phyloP scores from a whole-genome alignment of 768 basidiomycete species.

The Scleroderma bovista region DNA sequence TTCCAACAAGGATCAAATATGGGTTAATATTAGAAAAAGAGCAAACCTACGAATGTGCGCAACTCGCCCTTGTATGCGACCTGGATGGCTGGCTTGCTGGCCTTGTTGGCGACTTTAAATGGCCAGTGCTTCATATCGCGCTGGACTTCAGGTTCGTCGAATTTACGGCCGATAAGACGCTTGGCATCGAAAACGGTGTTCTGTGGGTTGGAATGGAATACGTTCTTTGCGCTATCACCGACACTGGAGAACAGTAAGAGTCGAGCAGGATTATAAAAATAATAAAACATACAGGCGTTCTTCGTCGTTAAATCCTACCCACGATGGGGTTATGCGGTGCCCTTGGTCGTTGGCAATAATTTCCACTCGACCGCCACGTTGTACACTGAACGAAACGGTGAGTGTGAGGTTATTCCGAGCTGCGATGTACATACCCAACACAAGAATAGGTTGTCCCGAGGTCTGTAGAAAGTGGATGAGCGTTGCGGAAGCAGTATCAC shows the following conservation, averaged over 20 bases:
- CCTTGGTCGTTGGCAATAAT: slow-evolving; percentile 89
- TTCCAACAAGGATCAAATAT: slow-evolving; percentile 22
- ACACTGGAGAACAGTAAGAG: slow-evolving; percentile 36
- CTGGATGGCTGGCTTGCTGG: slow-evolving; percentile 73
- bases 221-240: slow-evolving; percentile 96
- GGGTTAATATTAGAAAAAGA: not conserved
- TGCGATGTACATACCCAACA: slow-evolving; percentile 64
- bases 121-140: slow-evolving; percentile 91
- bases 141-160: slow-evolving; percentile 74
- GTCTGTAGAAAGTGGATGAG: slow-evolving; percentile 42
- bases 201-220: slow-evolving; percentile 81
- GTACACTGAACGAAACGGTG: slow-evolving; percentile 47
- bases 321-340: slow-evolving; percentile 85
- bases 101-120: slow-evolving; percentile 74
- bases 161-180: slow-evolving; percentile 85
- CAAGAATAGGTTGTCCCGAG: slow-evolving; percentile 94
- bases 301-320: slow-evolving; percentile 77
- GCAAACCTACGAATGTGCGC: slow-evolving; percentile 70
- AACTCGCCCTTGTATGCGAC: slow-evolving; percentile 75
- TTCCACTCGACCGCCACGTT: slow-evolving; percentile 81
- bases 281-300: slow-evolving; percentile 50
- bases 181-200: slow-evolving; percentile 98
- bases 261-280: not conserved
- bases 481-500: rapidly evolving
- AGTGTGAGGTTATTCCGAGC: not conserved